A percentile compares a stretch with the other conserved stretches of the same genome.
phyloP scores from a whole-genome alignment of 129 eudicot species.

The Tanacetum coccineum region DNA sequence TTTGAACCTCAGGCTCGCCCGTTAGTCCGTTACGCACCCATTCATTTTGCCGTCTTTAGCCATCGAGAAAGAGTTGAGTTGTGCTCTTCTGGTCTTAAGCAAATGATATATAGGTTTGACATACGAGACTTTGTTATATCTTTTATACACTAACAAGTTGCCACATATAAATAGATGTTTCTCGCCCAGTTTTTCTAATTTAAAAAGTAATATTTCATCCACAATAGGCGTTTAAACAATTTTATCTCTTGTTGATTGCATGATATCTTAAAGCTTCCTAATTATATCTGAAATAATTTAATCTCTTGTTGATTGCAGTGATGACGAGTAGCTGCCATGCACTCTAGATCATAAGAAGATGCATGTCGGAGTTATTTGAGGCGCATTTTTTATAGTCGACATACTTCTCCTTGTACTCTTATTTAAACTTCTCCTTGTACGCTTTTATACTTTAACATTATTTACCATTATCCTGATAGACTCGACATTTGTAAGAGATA shows the following conservation, averaged over 20 bases:
- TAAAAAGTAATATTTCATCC: too few relatives aligned
- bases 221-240: too few relatives aligned
- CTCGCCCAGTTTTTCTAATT: too few relatives aligned
- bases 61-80: too few relatives aligned
- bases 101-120: too few relatives aligned
- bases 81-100: too few relatives aligned
- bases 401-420: slow-evolving; percentile 15
- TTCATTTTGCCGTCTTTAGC: too few relatives aligned
- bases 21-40: too few relatives aligned
- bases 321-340: slow-evolving; percentile 14
- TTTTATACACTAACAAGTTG: neutral
- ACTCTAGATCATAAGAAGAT: slow-evolving; percentile 18
- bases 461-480: slow-evolving; percentile 16
- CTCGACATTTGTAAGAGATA: slow-evolving; percentile 15
- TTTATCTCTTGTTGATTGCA: too few relatives aligned
- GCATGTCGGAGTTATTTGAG: slow-evolving; percentile 17
- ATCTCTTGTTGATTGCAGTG: slow-evolving; percentile 23
- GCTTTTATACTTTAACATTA: slow-evolving; percentile 20
- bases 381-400: slow-evolving; percentile 22
- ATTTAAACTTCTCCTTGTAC: slow-evolving; percentile 10
- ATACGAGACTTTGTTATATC: neutral
- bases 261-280: neutral
- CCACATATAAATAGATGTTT: too few relatives aligned
- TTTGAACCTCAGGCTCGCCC: too few relatives aligned
- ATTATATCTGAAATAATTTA: neutral